Evolutionary conservation across 352 stramenopile genomes (phyloP).

Genomic region (Pythium aquatile): DNA sequence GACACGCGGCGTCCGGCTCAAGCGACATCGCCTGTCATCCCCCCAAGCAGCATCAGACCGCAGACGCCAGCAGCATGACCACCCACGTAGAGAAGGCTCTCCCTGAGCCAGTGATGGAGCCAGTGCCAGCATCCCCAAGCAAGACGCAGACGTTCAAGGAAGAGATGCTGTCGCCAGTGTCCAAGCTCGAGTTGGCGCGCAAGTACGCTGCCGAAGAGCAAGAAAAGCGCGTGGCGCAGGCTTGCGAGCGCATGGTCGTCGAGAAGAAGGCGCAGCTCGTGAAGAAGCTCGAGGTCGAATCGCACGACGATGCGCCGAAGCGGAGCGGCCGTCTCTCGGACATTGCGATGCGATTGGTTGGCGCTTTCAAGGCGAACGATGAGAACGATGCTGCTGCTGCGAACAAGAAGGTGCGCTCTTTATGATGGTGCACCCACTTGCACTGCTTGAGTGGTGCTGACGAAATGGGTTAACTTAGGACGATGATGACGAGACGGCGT

Average conservation of each 20-base stretch:
- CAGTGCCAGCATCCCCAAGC: constrained; percentile 31
- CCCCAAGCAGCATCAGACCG: constrained; percentile 20
- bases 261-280: constrained; percentile 51
- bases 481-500: constrained; percentile 11
- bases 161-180: constrained; percentile 58
- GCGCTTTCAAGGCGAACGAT: constrained; percentile 24
- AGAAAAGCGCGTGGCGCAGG: constrained; percentile 62
- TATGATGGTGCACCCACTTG: not conserved
- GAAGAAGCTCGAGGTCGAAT: constrained; percentile 60
- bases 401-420: constrained; percentile 4
- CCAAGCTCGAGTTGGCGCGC: constrained; percentile 72
- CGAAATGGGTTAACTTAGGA: not conserved
- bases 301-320: constrained; percentile 34
- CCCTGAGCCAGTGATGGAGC: constrained; percentile 17
- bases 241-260: constrained; percentile 49
- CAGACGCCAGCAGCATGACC: constrained; percentile 39
- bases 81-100: constrained; percentile 44
- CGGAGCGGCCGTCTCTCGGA: constrained; percentile 25
- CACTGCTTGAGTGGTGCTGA: not conserved
- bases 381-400: constrained; percentile 1
- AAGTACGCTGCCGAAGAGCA: constrained; percentile 61
- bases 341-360: constrained; percentile 27
- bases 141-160: constrained; percentile 37
- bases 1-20: not conserved
- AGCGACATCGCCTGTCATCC: not conserved